Conservation (phyloP, 306 rosid species). For the Castanopsis chinensis region DNA sequence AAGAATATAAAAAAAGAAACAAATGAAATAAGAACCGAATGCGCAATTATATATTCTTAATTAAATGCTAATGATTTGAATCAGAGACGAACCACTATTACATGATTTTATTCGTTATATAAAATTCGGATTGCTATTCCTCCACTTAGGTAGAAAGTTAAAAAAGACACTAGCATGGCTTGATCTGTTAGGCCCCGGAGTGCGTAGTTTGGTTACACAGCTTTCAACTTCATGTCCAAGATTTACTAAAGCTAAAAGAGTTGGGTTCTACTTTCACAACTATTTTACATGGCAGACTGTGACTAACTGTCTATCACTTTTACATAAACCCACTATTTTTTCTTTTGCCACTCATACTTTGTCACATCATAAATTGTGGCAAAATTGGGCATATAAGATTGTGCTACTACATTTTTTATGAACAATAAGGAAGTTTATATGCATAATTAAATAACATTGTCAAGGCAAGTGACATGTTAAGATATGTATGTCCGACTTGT, state of each 20-base stretch:
- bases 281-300: accelerated
- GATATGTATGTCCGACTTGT: not conserved
- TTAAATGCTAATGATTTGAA: too few species aligned
- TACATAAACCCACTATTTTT: accelerated
- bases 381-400: too few species aligned
- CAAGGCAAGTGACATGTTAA: not conserved
- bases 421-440: not conserved
- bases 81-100: too few species aligned
- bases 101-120: conserved; percentile 5
- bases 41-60: not conserved
- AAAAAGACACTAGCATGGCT: not conserved
- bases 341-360: too few species aligned
- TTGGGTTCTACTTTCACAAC: not conserved
- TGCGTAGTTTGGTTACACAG: conserved; percentile 2
- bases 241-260: not conserved
- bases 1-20: not conserved
- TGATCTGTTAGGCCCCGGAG: not conserved
- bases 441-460: too few species aligned
- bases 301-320: too few species aligned
- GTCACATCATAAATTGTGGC: too few species aligned
- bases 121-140: conserved; percentile 1
- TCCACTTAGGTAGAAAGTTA: conserved; percentile 5
- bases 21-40: not conserved
- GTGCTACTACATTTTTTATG: too few species aligned
- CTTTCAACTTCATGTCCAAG: conserved; percentile 4